A percentile compares a stretch with the other conserved stretches of the same genome.
These are phyloP conservation scores for Emydomyces testavorans DNA, from an alignment of 2,329 filamentous ascomycete species.

Conservation along the genomic window DNA sequence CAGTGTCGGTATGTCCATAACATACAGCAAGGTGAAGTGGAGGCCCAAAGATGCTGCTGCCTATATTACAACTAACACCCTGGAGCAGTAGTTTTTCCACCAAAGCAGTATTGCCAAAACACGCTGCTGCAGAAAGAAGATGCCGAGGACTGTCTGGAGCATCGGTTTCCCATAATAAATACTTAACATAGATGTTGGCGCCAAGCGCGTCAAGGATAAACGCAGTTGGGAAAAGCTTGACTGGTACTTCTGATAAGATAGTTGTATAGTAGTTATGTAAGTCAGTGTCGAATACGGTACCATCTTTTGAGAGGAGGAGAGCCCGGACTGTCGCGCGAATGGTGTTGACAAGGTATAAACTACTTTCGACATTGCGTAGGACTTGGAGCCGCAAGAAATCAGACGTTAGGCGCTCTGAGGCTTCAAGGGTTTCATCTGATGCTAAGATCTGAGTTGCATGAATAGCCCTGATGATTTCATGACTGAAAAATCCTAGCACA, in stretches of 20 bases:
- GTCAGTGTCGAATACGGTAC: background rate
- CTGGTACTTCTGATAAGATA: background rate
- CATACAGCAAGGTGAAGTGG: constrained; percentile 7
- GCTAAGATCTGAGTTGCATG: background rate
- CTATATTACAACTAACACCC: background rate
- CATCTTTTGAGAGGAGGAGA: background rate
- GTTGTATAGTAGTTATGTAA: background rate
- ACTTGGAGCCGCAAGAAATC: constrained; percentile 1
- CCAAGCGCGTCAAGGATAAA: background rate
- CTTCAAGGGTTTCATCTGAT: background rate
- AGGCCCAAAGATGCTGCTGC: constrained; percentile 4
- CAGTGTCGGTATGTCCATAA: background rate
- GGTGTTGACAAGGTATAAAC: background rate
- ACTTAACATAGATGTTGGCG: background rate
- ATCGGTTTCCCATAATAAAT: background rate
- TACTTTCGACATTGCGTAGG: background rate
- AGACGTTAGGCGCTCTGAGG: background rate
- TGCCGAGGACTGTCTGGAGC: background rate
- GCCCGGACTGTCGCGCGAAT: background rate
- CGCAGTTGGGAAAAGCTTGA: background rate
- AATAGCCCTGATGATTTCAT: constrained; percentile 1
- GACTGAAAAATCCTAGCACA: constrained; percentile 1
- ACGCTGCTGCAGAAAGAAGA: constrained; percentile 7
- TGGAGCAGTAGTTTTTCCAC: background rate
- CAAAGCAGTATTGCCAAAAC: background rate